Conservation (phyloP, 2,329 filamentous ascomycete genomes). For the Sporothrix humicola region DNA sequence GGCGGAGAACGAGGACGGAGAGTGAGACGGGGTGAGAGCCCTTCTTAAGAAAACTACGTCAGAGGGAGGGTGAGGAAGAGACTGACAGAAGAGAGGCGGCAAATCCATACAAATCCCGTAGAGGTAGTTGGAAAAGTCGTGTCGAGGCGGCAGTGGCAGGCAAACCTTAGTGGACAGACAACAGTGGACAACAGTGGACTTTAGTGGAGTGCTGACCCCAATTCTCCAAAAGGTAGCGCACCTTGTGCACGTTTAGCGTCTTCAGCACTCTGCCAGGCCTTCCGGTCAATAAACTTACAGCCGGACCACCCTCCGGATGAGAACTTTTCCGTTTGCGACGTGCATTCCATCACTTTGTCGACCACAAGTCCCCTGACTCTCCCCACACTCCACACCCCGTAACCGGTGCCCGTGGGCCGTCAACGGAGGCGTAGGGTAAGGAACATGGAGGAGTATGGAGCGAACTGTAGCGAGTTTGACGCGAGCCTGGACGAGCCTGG, state of each 20-base stretch:
- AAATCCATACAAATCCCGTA: background rate
- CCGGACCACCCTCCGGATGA: slow-evolving; percentile 14
- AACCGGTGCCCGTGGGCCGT: no score
- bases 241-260: slow-evolving; percentile 3
- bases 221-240: background rate
- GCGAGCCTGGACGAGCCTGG: no score
- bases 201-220: background rate
- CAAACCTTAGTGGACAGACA: no score
- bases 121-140: background rate
- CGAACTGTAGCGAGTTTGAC: no score
- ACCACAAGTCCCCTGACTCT: background rate
- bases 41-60: slow-evolving; percentile 1
- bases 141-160: no score
- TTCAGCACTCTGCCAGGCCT: background rate
- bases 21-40: background rate
- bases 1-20: background rate
- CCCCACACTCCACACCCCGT: slow-evolving; percentile 19
- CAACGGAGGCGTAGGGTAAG: no score
- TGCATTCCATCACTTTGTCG: no score
- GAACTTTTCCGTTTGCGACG: slow-evolving; percentile 15
- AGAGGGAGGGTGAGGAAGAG: background rate
- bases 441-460: no score
- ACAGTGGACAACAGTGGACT: no score
- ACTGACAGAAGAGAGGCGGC: background rate
- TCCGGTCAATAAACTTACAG: no score